These are phyloP conservation scores for Botrytis tulipae DNA, from an alignment of 2,329 filamentous ascomycete genomes.

Conservation along the genomic window DNA sequence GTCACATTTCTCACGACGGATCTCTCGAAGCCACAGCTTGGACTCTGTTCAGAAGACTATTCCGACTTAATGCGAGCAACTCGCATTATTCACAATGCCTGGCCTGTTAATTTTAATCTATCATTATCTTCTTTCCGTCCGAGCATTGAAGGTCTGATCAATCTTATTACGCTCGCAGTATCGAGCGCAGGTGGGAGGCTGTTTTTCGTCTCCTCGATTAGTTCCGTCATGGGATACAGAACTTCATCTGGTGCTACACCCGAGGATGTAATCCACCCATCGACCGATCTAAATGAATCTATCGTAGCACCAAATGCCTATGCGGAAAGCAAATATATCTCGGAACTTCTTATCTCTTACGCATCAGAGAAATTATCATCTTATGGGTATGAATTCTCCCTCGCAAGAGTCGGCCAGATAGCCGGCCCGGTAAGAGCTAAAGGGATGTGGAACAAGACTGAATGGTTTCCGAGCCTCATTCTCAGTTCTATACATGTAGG, in stretches of 20 bases:
- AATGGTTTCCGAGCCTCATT: constrained; percentile 11
- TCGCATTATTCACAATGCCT: background rate
- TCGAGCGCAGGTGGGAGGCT: constrained; percentile 20
- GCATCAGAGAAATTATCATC: constrained; percentile 42
- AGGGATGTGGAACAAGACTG: background rate
- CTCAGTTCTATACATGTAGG: constrained; percentile 5
- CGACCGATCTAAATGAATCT: constrained; percentile 5
- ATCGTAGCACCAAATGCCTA: constrained; percentile 26
- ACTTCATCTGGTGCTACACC: constrained; percentile 32
- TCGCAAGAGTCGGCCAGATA: constrained; percentile 50
- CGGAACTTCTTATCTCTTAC: constrained; percentile 43
- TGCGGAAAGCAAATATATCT: constrained; percentile 33
- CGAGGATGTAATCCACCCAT: background rate
- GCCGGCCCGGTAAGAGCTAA: constrained; percentile 35
- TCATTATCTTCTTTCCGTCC: constrained; percentile 38
- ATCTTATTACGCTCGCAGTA: constrained; percentile 37
- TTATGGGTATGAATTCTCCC: constrained; percentile 33
- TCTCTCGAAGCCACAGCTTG: background rate
- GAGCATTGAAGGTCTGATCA: constrained; percentile 41
- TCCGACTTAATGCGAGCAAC: constrained; percentile 40
- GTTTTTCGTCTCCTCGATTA: constrained; percentile 37
- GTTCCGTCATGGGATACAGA: constrained; percentile 31
- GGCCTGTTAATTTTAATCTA: constrained; percentile 22
- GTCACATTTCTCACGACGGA: background rate
- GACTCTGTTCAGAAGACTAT: constrained; percentile 22